Percentiles rank a stretch among this genome's conserved stretches.
Conservation (phyloP, 257 asterid genomes). For the Scutellaria barbata region DNA sequence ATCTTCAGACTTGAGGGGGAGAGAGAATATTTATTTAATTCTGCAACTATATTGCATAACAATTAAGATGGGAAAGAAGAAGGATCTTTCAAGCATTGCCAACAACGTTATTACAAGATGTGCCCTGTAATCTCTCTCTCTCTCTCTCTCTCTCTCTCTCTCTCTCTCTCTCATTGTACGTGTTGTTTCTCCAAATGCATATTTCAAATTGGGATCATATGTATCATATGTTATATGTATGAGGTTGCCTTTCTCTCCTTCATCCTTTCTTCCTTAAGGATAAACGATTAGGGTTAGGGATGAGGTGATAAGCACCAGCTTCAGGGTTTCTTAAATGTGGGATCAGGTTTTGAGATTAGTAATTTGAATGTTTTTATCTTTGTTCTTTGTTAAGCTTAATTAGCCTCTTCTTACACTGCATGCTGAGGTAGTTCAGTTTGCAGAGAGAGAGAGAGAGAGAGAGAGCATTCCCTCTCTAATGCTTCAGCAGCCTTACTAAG, state of each 20-base stretch:
- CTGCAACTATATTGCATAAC: background rate
- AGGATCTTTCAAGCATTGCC: constrained; percentile 75
- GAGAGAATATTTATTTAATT: background rate
- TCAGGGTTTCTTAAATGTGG: background rate
- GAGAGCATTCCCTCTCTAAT: no score
- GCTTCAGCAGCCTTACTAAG: no score
- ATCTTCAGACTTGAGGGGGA: no score
- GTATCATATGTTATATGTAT: background rate
- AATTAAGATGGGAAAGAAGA: constrained; percentile 50
- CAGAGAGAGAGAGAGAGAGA: no score
- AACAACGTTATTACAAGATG: constrained; percentile 64
- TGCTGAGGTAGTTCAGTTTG: no score
- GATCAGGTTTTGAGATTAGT: background rate
- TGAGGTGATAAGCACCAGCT: background rate
- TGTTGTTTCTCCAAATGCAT: no score
- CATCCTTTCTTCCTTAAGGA: background rate
- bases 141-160: background rate
- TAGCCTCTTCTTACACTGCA: no score
- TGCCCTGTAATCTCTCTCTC: constrained; percentile 50
- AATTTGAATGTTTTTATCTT: background rate
- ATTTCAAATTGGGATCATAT: background rate
- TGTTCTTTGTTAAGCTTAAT: background rate
- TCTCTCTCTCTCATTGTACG: no score
- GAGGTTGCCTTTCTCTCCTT: background rate
- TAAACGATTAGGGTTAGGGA: background rate